phyloP scores from a whole-genome alignment of 2,329 filamentous ascomycete genomes.

The Alternaria tenuissima region DNA sequence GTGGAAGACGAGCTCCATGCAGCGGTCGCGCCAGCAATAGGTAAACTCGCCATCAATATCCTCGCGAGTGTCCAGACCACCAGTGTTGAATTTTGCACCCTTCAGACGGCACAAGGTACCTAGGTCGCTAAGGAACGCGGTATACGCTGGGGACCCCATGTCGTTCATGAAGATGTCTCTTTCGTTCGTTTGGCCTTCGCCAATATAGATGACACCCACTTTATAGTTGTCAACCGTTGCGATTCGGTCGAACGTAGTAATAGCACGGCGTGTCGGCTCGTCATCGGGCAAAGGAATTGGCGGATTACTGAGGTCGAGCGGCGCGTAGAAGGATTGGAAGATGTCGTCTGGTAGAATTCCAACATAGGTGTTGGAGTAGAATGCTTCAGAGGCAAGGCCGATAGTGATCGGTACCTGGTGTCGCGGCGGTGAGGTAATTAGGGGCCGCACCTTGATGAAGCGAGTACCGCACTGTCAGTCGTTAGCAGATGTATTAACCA shows the following conservation, averaged over 20 bases:
- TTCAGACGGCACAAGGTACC: slow-evolving; percentile 83
- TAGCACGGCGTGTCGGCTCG: slow-evolving; percentile 74
- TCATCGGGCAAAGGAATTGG: slow-evolving; percentile 79
- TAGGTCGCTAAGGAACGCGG: slow-evolving; percentile 81
- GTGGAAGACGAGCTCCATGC: slow-evolving; percentile 95
- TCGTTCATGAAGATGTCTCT: slow-evolving; percentile 86
- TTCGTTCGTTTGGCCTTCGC: slow-evolving; percentile 83
- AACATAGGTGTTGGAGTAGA: slow-evolving; percentile 61
- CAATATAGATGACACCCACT: slow-evolving; percentile 92
- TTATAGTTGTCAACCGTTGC: slow-evolving; percentile 95
- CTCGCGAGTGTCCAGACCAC: slow-evolving; percentile 81
- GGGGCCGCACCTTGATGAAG: slow-evolving; percentile 50
- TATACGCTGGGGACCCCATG: slow-evolving; percentile 85
- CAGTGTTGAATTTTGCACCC: slow-evolving; percentile 88
- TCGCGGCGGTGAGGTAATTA: slow-evolving; percentile 48
- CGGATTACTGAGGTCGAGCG: slow-evolving; percentile 58
- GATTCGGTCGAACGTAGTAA: slow-evolving; percentile 83
- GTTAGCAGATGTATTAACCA: slow-evolving; percentile 18
- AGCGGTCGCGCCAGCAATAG: slow-evolving; percentile 92
- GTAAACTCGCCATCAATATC: slow-evolving; percentile 86
- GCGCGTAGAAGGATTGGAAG: slow-evolving; percentile 72
- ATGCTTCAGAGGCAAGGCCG: slow-evolving; percentile 51
- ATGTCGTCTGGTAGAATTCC: slow-evolving; percentile 77
- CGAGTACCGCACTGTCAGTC: slow-evolving; percentile 50
- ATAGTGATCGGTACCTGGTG: slow-evolving; percentile 53